These are phyloP conservation scores for Nemania diffusa DNA, from an alignment of 2,329 filamentous ascomycete genomes.

Conservation along the genomic window DNA sequence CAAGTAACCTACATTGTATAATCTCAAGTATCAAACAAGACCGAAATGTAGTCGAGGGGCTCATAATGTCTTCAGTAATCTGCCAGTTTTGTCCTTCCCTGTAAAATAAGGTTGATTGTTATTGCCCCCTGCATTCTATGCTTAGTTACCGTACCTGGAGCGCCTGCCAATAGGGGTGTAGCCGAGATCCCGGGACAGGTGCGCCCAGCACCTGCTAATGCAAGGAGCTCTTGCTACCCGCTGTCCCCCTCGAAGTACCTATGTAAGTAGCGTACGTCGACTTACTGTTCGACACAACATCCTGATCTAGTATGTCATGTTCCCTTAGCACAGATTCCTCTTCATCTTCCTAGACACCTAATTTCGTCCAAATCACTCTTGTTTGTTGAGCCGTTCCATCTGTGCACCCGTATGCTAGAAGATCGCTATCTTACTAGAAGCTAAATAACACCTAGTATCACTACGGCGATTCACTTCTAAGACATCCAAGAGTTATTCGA, in stretches of 20 bases:
- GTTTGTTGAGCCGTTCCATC: conserved; percentile 1
- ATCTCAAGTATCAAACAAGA: too few relatives aligned
- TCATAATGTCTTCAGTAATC: too few relatives aligned
- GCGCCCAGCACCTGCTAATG: not conserved
- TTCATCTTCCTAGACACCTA: conserved; percentile 5
- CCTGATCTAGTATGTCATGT: not conserved
- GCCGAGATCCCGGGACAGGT: not conserved
- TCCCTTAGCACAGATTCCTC: not conserved
- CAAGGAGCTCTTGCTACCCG: not conserved
- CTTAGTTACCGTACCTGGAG: not conserved
- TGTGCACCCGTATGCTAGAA: conserved; percentile 1
- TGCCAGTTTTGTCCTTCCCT: not conserved
- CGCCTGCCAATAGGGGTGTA: conserved; percentile 24
- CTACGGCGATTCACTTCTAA: not conserved
- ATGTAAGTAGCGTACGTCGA: not conserved
- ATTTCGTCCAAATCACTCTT: not conserved
- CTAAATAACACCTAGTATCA: not conserved
- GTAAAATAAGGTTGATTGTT: not conserved
- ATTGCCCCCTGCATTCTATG: not conserved
- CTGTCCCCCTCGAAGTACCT: not conserved
- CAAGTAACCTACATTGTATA: too few relatives aligned
- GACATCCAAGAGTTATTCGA: not conserved
- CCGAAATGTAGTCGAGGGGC: too few relatives aligned
- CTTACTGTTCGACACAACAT: not conserved
- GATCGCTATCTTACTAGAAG: not conserved